Evolutionary conservation across 2,329 filamentous ascomycete genomes (phyloP).

Genomic region (Ambrosiella beaveri): DNA sequence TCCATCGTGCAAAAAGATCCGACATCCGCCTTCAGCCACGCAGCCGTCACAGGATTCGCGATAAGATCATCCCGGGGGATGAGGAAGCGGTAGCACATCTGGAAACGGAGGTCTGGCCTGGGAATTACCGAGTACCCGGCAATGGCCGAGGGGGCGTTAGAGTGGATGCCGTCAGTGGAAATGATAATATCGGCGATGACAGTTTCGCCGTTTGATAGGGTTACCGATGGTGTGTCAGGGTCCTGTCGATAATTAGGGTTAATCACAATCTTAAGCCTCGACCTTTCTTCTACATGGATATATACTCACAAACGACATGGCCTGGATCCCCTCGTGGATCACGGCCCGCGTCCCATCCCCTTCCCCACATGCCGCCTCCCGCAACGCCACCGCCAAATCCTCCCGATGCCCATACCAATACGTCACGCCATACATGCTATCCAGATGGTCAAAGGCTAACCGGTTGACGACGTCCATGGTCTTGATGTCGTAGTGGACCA

Average conservation of each 20-base stretch:
- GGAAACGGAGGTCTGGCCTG: constrained; percentile 17
- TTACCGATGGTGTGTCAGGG: constrained; percentile 17
- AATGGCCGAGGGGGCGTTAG: constrained; percentile 14
- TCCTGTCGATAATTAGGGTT: constrained; percentile 4
- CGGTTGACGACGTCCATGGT: constrained; percentile 16
- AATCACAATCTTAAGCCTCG: not conserved
- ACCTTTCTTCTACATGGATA: not conserved
- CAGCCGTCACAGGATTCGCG: constrained; percentile 19
- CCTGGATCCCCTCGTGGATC: not conserved
- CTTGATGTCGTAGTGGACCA: constrained; percentile 16
- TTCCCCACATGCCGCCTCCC: constrained; percentile 19
- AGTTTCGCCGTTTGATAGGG: constrained; percentile 18
- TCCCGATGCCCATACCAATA: constrained; percentile 24
- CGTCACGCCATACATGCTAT: constrained; percentile 17
- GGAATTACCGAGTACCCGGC: constrained; percentile 14
- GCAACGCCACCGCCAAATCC: constrained; percentile 23
- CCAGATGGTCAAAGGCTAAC: constrained; percentile 11
- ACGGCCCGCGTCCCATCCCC: constrained; percentile 17
- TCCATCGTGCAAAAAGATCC: constrained; percentile 13
- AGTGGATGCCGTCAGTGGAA: constrained; percentile 29
- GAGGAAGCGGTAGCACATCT: constrained; percentile 23
- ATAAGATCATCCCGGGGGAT: constrained; percentile 18
- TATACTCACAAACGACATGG: not conserved
- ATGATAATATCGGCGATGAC: constrained; percentile 24
- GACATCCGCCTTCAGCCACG: constrained; percentile 17